phyloP scores from a whole-genome alignment of 768 basidiomycete genomes.

The Boletus subcaerulescens region DNA sequence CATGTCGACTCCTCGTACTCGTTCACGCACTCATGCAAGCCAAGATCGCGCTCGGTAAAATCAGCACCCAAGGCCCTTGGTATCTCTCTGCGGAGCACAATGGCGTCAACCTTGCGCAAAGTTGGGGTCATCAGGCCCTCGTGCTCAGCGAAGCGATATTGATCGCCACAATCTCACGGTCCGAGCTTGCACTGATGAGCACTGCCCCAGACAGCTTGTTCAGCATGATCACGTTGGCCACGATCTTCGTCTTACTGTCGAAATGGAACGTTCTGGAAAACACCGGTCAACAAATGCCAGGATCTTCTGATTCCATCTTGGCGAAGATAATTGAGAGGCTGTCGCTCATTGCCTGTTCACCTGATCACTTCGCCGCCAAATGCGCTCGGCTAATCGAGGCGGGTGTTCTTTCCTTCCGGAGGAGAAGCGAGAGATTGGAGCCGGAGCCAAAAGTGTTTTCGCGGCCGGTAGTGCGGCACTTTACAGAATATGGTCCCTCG shows the following conservation, averaged over 20 bases:
- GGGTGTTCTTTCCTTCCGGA: conserved; percentile 30
- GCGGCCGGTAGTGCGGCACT: conserved; percentile 20
- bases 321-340: conserved; percentile 35
- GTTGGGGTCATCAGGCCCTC: conserved; percentile 40
- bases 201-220: conserved; percentile 43
- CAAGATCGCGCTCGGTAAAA: conserved; percentile 22
- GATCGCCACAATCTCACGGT: conserved; percentile 31
- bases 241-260: conserved; percentile 40
- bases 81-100: conserved; percentile 31
- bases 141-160: conserved; percentile 38
- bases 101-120: conserved; percentile 33
- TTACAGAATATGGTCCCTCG: conserved; percentile 18
- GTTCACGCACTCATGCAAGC: conserved; percentile 34
- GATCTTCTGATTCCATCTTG: conserved; percentile 38
- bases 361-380: conserved; percentile 40
- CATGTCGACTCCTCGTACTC: conserved; percentile 38
- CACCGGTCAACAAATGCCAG: conserved; percentile 32
- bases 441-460: conserved; percentile 20
- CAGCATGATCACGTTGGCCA: conserved; percentile 42
- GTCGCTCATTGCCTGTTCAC: conserved; percentile 33
- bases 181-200: conserved; percentile 35
- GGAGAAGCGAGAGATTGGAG: conserved; percentile 25
- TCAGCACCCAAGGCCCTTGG: conserved; percentile 26
- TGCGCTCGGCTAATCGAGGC: conserved; percentile 42
- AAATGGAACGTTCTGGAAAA: conserved; percentile 42